Evolutionary conservation across 345 rosid genomes (phyloP), one percentile per base, ranked within the genome.

Genomic region (Dipteronia dyeriana): DNA sequence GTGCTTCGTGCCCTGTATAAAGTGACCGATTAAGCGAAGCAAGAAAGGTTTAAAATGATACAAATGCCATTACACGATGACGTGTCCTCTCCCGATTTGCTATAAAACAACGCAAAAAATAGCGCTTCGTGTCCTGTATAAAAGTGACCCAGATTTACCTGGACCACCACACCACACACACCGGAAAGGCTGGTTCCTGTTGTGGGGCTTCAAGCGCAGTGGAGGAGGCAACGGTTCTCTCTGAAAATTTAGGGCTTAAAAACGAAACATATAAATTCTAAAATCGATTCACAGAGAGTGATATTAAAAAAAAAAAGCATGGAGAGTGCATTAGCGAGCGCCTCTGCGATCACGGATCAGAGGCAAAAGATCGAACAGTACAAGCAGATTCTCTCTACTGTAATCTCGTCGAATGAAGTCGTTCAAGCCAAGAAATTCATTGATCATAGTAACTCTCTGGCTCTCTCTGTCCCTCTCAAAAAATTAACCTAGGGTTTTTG

Each of bases 361-460:
- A 93, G 99, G 86, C 97, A 91, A 84, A 96, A 92, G 90, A 96
- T 96, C 85, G 99, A 96, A 80, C 98, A 94, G 88, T 96, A 96
- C 88, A 92, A 96, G 86, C 91, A 86, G 81, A 94, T 96, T 76
- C 90, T 96, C 64, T 84, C 97, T 57, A 81, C 97, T 66, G 97
- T 96, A 31, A 82, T 94, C 75, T 89, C 98, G 10, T 94, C 97
- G 14, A 92, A 89, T 84, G 93, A 96, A 82, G 84, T 94, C 76
- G 81, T 74, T 70, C 98, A 81, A 75, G 89, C 98, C n/a, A 88
- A 89, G 90, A 89, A 84, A 66, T 96, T 94, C 85, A 92, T 94
- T 81, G 97, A 94, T 86, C 99, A 96, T 83, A 80, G 99, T 92
- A 73, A 62, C 25, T 81, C 63, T 39, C 19, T 22, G 8, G 5